Base-by-base conservation (phyloP, 345 rosid genomes). In the Cardamine occulta region DNA sequence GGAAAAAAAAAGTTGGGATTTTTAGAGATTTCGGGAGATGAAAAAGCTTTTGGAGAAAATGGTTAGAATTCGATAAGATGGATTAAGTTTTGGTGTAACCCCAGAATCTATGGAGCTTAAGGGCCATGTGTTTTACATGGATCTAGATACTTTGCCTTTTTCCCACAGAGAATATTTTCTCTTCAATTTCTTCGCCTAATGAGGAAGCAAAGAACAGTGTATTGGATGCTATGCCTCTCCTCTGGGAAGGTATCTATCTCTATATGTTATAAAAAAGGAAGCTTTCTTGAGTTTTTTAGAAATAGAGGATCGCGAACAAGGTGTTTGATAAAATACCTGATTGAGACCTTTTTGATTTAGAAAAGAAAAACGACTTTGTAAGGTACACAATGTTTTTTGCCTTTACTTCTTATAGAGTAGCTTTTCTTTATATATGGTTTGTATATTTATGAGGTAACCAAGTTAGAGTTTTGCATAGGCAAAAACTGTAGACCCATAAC, bases 131-230 rank as follows among this genome's bases (percentile, higher is more conserved):
- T 34, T 34, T 34, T 34, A 34, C 37, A 34, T 34, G 72, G 63
- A 39, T 39, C 61, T 68, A 13, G n/a, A 76, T 69, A 76, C 80
- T 70, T 70, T 69, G 80, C 70, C 34, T 32, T 24, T 60, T 4
- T 52, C 9, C 52, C 39, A 15, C 47, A 1, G 1, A 31, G 23
- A 76, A 29, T 13, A 53, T 54, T 29, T 68, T 29, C 19, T 40
- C 32, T 39, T 59, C 74, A 11, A 31, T 29, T 18, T 49, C 29
- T 76, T 70, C 5, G 31, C 60, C 59, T 24, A 48, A 47, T 35
- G 66, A 34, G 10, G 59, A 70, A 70, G 62, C 2, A 76, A 76
- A 35, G 71, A 63, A 76, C 52, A 42, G 40, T 74, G 14, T 54
- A 6, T 40, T 28, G 3, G 32, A 55, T 32, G 71, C 59, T 62